Conservation (phyloP, 768 basidiomycete species). For the Lentinula guzmanii region DNA sequence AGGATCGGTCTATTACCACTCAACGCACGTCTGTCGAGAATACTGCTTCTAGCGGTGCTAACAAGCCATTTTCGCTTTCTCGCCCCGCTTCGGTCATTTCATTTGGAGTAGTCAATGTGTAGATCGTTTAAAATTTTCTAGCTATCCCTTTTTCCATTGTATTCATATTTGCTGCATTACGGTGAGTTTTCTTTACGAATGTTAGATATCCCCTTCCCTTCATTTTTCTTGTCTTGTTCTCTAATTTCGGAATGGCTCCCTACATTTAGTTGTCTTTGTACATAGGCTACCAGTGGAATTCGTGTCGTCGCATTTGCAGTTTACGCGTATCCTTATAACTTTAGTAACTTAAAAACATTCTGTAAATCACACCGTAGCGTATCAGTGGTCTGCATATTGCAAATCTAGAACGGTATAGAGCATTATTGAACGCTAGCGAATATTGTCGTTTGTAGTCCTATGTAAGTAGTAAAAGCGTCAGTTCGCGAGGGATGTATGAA, state of each 20-base stretch:
- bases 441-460: too few relatives aligned
- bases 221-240: neutral
- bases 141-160: neutral
- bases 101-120: slow-evolving; percentile 24
- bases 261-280: neutral
- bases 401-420: neutral
- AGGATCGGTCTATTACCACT: neutral
- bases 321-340: neutral
- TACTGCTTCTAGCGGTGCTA: neutral
- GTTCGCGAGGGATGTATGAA: too few relatives aligned
- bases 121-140: neutral
- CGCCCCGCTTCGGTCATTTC: slow-evolving; percentile 49
- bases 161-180: neutral
- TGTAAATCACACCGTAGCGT: neutral
- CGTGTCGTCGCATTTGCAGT: neutral
- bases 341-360: neutral
- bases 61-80: slow-evolving; percentile 31
- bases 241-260: neutral
- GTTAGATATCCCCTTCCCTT: neutral
- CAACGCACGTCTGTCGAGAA: neutral
- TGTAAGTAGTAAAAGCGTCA: too few relatives aligned
- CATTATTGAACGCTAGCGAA: too few relatives aligned
- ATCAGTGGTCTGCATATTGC: neutral
- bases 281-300: neutral
- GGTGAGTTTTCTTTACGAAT: neutral